Base-by-base conservation (phyloP, 73 alveolate genomes). In the Diophrys appendiculata region DNA sequence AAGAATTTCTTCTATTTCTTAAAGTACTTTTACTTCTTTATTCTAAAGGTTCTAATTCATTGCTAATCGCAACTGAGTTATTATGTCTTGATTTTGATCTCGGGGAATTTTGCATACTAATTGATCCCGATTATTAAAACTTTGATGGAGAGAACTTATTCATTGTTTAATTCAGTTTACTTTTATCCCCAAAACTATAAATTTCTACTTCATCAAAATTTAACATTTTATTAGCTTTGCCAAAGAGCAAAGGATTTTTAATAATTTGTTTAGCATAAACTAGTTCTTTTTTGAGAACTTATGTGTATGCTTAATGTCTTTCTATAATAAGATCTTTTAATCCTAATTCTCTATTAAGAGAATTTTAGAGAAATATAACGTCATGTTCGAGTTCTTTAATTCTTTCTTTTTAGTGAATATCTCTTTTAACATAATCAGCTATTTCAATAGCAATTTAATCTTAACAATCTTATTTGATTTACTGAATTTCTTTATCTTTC, bases 231-330 rank as follows among this genome's bases (percentile, higher is more conserved):
- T 65, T 32, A 27, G 76, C 81, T 22, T 69, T 68, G 25, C 35
- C 27, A 28, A 79, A 64, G 14, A 79, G 28, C 54, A 69, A 69
- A 0, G 88, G 88, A 31, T 69, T 68, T 35, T 79, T 79, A 18
- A 79, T 79, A 22, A 79, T 79, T n/a, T 68, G 35, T 52, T 79
- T 79, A 8, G 88, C 80, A 35, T 52, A 79, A n/a, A 54, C 88
- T 32, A 79, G 29, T 43, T 79, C 88, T 33, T 79, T 79, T 35
- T 56, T 79, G 2, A 79, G 76, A 13, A 79, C 60, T 1, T 69
- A 52, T 0, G 53, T 69, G 52, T 69, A 79, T 14, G 43, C 22
- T 52, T 79, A 23, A 24, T 33, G 29, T 79, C 88, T 69, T 52
- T 79, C 76, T 1, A 79, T 28, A 0, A 79, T 68, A 2, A 79